Base-by-base conservation (phyloP, 2,329 filamentous ascomycete species). In the Sclerotinia trifoliorum region DNA sequence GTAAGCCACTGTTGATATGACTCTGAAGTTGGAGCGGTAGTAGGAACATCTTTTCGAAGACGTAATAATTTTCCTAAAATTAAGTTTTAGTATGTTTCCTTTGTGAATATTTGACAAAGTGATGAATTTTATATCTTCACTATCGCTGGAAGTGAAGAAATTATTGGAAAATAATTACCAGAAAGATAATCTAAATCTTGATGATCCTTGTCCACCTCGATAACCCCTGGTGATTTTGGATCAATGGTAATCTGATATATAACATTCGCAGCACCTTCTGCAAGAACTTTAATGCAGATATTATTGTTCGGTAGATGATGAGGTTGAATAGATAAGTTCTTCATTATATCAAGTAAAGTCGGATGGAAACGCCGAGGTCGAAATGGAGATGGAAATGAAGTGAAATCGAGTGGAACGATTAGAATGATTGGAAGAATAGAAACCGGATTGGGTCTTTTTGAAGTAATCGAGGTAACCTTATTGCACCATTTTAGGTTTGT, bases 211-310 rank as follows among this genome's bases (percentile, higher is more conserved):
- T 52, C 73, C 24, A 13, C 19, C 17, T 46, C 29, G n/a, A 19
- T 2, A 32, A 39, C 35, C 46, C 52, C 21, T 72, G 76, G 73
- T 39, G 70, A 71, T 17, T 69, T 71, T 55, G 65, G 77, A 72
- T 68, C 74, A 74, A 68, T 78, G 74, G 5, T 80, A 78, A 91
- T 83, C 72, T 84, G 84, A 75, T 91, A 93, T 71, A 94, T 89
- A 64, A 90, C 84, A 77, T 95, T 94, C 65, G 92, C 91, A 32
- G 90, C 88, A 32, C 91, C 92, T 78, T 95, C 91, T 32, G 83
- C 83, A 13, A 87, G 21, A 58, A 61, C 32, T 32, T 67, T 39
- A 5, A 62, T 62, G 39, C 44, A 52, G 5, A 42, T 44, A 15
- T 32, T 39, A 1, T 29, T 52, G 32, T 19, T 56, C 19, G 52